phyloP scores from a whole-genome alignment of 192 early-diverging fungal genomes.

The Coemansia pectinata region DNA sequence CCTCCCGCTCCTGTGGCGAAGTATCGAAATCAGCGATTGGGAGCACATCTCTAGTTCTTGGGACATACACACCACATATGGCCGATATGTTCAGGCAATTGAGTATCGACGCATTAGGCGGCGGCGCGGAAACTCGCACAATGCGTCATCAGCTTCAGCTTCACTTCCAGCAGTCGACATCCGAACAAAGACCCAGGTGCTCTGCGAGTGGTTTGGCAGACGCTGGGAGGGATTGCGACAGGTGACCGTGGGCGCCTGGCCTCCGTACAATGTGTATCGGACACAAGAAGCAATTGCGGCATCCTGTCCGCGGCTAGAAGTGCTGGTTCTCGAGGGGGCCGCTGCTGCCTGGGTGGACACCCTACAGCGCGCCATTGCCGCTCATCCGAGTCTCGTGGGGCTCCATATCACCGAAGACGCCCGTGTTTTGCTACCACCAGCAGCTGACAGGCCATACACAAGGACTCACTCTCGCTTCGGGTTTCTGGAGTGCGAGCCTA shows the following conservation, averaged over 20 bases:
- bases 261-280: constrained; percentile 45
- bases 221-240: constrained; percentile 21
- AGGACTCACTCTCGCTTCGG: constrained; percentile 8
- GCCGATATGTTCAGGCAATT: constrained; percentile 18
- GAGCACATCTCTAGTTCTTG: constrained; percentile 15
- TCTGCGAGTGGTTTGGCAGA: constrained; percentile 41
- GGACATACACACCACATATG: constrained; percentile 20
- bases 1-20: constrained; percentile 38
- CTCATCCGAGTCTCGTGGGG: constrained; percentile 19
- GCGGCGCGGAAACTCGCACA: constrained; percentile 31
- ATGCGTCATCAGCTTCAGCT: background rate
- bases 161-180: constrained; percentile 8
- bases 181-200: constrained; percentile 38
- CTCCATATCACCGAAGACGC: constrained; percentile 45
- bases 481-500: constrained; percentile 6
- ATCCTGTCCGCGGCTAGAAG: constrained; percentile 17
- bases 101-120: constrained; percentile 31
- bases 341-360: constrained; percentile 39
- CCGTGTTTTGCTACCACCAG: constrained; percentile 39
- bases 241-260: constrained; percentile 43
- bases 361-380: constrained; percentile 23
- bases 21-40: constrained; percentile 47
- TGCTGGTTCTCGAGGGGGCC: constrained; percentile 36
- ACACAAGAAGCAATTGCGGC: constrained; percentile 24
- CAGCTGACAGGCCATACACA: constrained; percentile 21